Conservation (phyloP, 148 eudicot genomes). For the Cornus suecica region DNA sequence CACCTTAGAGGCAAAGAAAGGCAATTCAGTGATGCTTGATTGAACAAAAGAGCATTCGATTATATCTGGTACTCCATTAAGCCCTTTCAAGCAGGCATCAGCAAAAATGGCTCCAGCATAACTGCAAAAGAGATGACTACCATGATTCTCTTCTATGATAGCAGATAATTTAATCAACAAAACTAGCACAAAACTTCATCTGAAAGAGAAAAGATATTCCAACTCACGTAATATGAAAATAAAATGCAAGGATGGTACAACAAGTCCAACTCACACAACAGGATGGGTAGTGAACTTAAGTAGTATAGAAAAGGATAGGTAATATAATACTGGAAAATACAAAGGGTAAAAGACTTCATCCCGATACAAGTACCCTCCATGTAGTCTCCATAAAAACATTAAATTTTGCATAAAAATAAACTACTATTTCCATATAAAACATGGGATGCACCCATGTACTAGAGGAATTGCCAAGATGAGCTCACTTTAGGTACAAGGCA, state of each 20-base stretch:
- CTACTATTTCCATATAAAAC: background rate
- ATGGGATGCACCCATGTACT: background rate
- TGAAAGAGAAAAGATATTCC: background rate
- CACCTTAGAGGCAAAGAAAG: constrained; percentile 88
- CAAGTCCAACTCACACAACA: background rate
- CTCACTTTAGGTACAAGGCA: background rate
- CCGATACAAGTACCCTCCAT: background rate
- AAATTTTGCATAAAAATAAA: background rate
- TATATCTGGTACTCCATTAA: constrained; percentile 90
- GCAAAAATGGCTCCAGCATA: constrained; percentile 84
- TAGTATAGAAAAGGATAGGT: background rate
- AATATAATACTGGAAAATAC: background rate
- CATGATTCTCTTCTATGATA: background rate
- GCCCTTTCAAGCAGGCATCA: constrained; percentile 90
- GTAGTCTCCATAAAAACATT: background rate
- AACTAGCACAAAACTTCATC: background rate
- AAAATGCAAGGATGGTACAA: background rate
- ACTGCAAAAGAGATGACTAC: constrained; percentile 27
- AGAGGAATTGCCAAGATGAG: background rate
- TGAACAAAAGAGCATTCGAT: constrained; percentile 75
- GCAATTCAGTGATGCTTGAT: constrained; percentile 59
- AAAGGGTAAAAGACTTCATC: background rate
- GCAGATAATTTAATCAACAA: background rate
- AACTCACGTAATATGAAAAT: background rate
- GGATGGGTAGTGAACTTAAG: too few species aligned